Conservation (phyloP, 1,284 basidiomycete species). For the Chalciporus sp. region DNA sequence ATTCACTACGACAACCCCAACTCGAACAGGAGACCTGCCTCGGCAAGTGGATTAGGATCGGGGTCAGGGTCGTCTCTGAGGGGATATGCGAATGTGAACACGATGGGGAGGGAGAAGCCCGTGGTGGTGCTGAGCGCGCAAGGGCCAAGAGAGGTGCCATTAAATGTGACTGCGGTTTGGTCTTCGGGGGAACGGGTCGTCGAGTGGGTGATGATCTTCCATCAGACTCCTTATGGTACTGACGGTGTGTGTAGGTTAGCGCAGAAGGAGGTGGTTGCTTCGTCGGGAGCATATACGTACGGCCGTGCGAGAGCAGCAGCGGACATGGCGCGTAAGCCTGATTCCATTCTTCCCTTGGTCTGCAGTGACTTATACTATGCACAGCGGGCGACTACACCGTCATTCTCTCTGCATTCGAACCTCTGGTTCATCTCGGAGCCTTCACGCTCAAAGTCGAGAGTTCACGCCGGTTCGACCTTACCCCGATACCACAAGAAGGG, state of each 20-base stretch:
- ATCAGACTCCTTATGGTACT: background rate
- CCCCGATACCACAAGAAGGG: constrained; percentile 84
- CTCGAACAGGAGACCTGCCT: background rate
- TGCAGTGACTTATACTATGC: constrained; percentile 4
- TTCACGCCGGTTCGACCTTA: constrained; percentile 64
- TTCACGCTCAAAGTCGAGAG: constrained; percentile 70
- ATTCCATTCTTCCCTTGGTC: background rate
- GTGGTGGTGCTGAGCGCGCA: constrained; percentile 55
- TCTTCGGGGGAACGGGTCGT: constrained; percentile 71
- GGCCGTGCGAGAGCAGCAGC: constrained; percentile 66
- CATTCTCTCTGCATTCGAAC: constrained; percentile 82
- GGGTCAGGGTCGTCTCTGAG: background rate
- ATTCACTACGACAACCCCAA: constrained; percentile 40
- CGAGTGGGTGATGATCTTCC: constrained; percentile 56
- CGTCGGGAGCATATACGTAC: constrained; percentile 83
- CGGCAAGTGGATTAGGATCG: background rate
- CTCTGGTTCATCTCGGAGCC: constrained; percentile 59
- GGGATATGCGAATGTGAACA: constrained; percentile 1
- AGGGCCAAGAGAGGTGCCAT: constrained; percentile 66
- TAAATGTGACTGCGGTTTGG: constrained; percentile 80
- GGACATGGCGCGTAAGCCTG: constrained; percentile 54
- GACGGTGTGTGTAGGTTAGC: constrained; percentile 43
- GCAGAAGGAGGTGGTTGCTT: constrained; percentile 69
- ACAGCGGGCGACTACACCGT: constrained; percentile 82
- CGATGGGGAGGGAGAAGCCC: constrained; percentile 36